Percentiles rank a stretch among this genome's conserved stretches.
These are phyloP conservation scores for Mrakia blollopis DNA, from an alignment of 768 basidiomycete genomes.

Conservation along the genomic window DNA sequence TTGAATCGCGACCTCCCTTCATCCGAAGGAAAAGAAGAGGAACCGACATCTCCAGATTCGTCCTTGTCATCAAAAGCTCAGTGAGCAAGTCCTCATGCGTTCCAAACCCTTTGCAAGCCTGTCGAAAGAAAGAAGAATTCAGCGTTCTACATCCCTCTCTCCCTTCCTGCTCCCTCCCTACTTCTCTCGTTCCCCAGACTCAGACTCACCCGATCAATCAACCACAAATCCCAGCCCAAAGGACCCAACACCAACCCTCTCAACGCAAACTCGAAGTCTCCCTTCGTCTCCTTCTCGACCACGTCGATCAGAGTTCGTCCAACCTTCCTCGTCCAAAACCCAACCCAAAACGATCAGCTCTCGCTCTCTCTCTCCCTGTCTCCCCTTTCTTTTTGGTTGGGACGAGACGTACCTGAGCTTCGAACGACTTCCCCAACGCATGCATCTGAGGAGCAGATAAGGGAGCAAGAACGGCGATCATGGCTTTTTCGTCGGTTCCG, in stretches of 20 bases:
- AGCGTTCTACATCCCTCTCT: not conserved
- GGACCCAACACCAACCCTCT: slow-evolving; percentile 25
- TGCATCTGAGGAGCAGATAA: slow-evolving; percentile 44
- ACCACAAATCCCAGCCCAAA: slow-evolving; percentile 25
- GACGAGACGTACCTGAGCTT: slow-evolving; percentile 34
- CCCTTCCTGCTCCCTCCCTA: slow-evolving; percentile 16
- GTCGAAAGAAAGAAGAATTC: not conserved
- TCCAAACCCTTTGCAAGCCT: slow-evolving; percentile 4
- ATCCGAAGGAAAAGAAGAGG: not conserved
- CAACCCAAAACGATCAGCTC: not conserved
- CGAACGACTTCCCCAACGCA: slow-evolving; percentile 41
- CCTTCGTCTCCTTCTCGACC: slow-evolving; percentile 44
- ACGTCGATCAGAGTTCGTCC: slow-evolving; percentile 40
- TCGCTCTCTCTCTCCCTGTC: not conserved
- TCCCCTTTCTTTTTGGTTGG: not conserved
- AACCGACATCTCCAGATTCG: slow-evolving; percentile 42
- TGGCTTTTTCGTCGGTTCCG: slow-evolving; percentile 42
- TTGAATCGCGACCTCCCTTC: no score
- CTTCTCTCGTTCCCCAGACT: not conserved
- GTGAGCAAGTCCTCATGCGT: not conserved
- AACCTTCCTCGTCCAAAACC: not conserved
- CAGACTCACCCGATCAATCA: not conserved
- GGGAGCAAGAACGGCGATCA: slow-evolving; percentile 42
- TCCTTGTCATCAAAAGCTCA: slow-evolving; percentile 33
- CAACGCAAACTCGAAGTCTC: slow-evolving; percentile 36